These are phyloP conservation scores for Blastocrithidia nonstop DNA, from an alignment of 208 protist species.

Conservation along the genomic window DNA sequence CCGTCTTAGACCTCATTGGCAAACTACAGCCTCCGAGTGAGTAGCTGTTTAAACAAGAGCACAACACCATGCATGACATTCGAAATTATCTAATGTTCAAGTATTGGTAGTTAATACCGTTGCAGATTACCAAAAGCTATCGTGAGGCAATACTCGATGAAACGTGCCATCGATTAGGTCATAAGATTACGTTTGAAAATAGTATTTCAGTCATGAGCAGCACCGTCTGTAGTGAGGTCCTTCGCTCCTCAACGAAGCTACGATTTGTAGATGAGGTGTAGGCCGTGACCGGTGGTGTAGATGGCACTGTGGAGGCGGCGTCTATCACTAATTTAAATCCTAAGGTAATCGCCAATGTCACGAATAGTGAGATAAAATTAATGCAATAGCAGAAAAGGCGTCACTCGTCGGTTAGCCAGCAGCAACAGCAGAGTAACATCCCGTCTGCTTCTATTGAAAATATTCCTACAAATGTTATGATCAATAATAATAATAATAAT, in stretches of 20 bases:
- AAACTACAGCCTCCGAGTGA: conserved; percentile 2
- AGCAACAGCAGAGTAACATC: too few species aligned
- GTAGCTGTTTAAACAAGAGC: conserved; percentile 6
- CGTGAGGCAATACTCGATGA: conserved; percentile 27
- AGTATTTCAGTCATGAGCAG: conserved; percentile 46
- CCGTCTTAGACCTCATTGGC: conserved; percentile 31
- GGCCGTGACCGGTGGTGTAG: conserved; percentile 25
- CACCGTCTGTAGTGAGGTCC: conserved; percentile 23
- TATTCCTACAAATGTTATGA: too few species aligned
- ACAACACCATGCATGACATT: conserved; percentile 30
- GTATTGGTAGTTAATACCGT: conserved; percentile 21
- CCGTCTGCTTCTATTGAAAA: too few species aligned
- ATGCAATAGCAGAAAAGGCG: conserved; percentile 5
- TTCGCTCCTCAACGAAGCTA: conserved; percentile 30
- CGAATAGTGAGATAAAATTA: conserved; percentile 19
- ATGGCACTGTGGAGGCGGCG: conserved; percentile 19
- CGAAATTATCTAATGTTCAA: conserved; percentile 44
- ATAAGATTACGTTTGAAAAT: conserved; percentile 18
- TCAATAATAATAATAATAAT: too few species aligned
- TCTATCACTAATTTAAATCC: conserved; percentile 17
- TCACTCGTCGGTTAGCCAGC: not conserved
- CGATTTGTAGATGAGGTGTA: conserved; percentile 68
- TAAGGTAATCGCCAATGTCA: conserved; percentile 18
- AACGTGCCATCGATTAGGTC: conserved; percentile 21
- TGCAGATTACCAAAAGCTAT: conserved; percentile 19